Evolutionary conservation across 768 basidiomycete genomes (phyloP), one percentile per base, ranked within the genome.

Genomic region (Tricholomella constricta): DNA sequence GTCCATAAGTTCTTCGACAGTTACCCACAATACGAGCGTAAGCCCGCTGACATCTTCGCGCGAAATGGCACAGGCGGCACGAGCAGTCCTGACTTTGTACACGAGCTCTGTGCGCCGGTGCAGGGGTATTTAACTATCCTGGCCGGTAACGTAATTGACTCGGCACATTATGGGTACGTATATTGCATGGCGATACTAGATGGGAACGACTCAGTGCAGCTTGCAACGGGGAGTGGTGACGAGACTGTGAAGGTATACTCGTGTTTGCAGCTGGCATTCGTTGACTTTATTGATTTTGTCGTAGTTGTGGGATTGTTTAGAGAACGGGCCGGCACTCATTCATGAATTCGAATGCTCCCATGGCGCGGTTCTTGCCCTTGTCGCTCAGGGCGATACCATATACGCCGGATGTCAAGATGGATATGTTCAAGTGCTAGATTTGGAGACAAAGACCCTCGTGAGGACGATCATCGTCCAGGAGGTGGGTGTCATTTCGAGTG

Each of bases 401-500:
- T 97, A 88, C 62, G 96, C 92, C 6, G 96, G 94, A 0, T 90
- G 94, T 61, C 96, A 98, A 69, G 94, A 93, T 57, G 96, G 96
- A 2, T 86, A 89, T 60, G 91, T 98, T 61, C 88, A 89, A 57
- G 86, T 98, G 4, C 83, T 91, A 71, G 95, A 98, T 67, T 71
- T 97, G 7, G 94, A 95, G 65, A 96, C 94, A 0, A 86, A 84
- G 58, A 92, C 93, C 0, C 74, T 91, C 32, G 85, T 98, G 23
- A 76, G 96, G 45, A 92, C 86, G 0, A 88, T 98, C 51, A 87
- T 94, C 15, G 87, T 91, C 1, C 86, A 91, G 58, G 89, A 94
- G 74, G 89, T 89, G 42, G 14, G 74, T 48, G 14, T 38, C 6
- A 53, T 37, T 37, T 38, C 32, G 44, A 36, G 14, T 17, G 25